Conservation (phyloP, 2,329 filamentous ascomycete genomes). For the Aciculosporium take region DNA sequence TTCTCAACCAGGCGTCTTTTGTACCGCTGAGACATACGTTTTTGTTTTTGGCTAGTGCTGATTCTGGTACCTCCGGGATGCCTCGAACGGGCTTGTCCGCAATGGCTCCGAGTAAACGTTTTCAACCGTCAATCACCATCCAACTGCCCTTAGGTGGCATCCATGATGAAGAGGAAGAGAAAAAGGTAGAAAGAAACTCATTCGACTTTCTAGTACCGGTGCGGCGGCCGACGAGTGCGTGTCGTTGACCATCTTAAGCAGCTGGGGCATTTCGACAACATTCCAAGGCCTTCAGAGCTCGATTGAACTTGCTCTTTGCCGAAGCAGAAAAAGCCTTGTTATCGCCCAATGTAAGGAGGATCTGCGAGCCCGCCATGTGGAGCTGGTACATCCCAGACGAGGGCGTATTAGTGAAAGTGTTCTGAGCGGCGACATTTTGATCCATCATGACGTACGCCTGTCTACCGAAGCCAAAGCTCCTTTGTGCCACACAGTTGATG, state of each 20-base stretch:
- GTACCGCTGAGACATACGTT: constrained; percentile 52
- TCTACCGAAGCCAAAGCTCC: too few species aligned
- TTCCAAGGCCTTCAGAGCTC: constrained; percentile 41
- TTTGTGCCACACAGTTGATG: too few species aligned
- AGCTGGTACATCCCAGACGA: constrained; percentile 29
- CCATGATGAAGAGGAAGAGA: background rate
- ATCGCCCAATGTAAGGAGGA: constrained; percentile 42
- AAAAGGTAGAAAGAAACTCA: constrained; percentile 20
- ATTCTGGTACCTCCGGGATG: constrained; percentile 52
- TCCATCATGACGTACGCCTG: too few species aligned
- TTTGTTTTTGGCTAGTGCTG: too few species aligned
- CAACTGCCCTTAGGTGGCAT: background rate
- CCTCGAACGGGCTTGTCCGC: constrained; percentile 67
- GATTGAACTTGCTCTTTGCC: constrained; percentile 36
- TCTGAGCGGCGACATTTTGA: too few species aligned
- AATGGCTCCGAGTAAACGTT: constrained; percentile 59
- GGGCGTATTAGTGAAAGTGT: background rate
- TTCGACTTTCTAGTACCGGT: constrained; percentile 79
- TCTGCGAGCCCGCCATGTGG: constrained; percentile 58
- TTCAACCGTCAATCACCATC: background rate
- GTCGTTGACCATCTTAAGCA: constrained; percentile 58
- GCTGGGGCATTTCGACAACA: constrained; percentile 54
- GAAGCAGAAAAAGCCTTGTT: constrained; percentile 26
- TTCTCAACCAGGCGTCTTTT: constrained; percentile 61
- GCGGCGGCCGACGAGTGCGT: constrained; percentile 62